Percentiles rank a stretch among this genome's conserved stretches.
Conservation (phyloP, 2,329 filamentous ascomycete species). For the Lecanicillium sp. region DNA sequence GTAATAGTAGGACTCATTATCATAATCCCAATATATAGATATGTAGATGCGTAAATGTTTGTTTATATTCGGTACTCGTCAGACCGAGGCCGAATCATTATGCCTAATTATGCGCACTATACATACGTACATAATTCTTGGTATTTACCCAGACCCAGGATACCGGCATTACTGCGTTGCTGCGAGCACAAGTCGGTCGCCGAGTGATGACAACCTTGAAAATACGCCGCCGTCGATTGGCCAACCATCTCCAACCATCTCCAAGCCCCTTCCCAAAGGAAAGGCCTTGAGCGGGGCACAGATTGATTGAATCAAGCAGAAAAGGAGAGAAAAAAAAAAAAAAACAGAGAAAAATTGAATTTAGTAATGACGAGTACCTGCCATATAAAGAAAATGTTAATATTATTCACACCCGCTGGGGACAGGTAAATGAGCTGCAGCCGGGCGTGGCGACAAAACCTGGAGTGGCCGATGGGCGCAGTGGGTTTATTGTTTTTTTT, state of each 20-base stretch:
- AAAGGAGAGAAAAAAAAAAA: neutral
- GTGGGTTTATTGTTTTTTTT: neutral
- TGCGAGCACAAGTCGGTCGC: conserved; percentile 10
- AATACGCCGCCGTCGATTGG: conserved; percentile 9
- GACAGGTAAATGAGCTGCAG: neutral
- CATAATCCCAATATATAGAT: no score
- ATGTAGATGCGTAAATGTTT: no score
- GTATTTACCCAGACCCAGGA: no score
- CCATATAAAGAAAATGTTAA: no score
- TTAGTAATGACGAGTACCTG: no score
- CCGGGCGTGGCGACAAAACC: conserved; percentile 4
- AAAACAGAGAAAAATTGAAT: neutral
- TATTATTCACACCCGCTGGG: neutral
- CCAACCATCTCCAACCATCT: neutral
- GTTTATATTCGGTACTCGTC: no score
- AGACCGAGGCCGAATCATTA: no score
- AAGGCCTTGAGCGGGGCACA: neutral
- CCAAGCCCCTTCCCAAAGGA: neutral
- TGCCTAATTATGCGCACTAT: no score
- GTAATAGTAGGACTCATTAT: no score
- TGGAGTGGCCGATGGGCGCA: conserved; percentile 1
- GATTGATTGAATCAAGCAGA: neutral
- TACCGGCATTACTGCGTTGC: no score
- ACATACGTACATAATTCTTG: no score
- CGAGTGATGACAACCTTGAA: conserved; percentile 6